phyloP scores from a whole-genome alignment of 345 rosid genomes.

The Lepidium africanum region DNA sequence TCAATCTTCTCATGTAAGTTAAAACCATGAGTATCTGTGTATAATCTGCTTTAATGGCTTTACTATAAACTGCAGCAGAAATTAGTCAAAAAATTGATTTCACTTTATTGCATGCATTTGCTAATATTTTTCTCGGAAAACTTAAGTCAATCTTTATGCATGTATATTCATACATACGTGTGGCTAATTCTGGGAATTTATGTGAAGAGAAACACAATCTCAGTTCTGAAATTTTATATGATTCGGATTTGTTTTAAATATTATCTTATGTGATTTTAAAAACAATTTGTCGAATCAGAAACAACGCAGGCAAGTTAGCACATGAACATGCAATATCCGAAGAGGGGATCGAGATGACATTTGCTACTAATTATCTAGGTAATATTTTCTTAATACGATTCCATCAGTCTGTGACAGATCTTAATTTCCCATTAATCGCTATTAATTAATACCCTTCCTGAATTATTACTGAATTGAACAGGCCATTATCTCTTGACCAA shows the following conservation, averaged over 20 bases:
- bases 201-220: constrained; percentile 11
- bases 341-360: constrained; percentile 98
- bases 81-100: not conserved
- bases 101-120: not conserved
- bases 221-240: not conserved
- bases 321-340: constrained; percentile 86
- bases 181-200: not conserved
- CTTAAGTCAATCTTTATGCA: not conserved
- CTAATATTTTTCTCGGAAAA: not conserved
- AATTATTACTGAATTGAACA: constrained; percentile 2
- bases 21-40: not conserved
- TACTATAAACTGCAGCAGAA: not conserved
- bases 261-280: not conserved
- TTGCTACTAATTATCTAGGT: constrained; percentile 96
- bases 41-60: not conserved
- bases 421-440: not conserved
- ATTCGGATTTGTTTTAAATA: not conserved
- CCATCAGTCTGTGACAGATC: constrained; percentile 10
- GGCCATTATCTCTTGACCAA: constrained; percentile 90
- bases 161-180: constrained; percentile 10
- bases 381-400: constrained; percentile 14
- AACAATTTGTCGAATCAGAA: constrained; percentile 37
- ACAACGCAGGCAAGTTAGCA: constrained; percentile 89
- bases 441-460: not conserved
- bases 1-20: constrained; percentile 79